A percentile compares a stretch with the other conserved stretches of the same genome.
Conservation (phyloP, 2,329 filamentous ascomycete species). For the Alternaria postmessia region DNA sequence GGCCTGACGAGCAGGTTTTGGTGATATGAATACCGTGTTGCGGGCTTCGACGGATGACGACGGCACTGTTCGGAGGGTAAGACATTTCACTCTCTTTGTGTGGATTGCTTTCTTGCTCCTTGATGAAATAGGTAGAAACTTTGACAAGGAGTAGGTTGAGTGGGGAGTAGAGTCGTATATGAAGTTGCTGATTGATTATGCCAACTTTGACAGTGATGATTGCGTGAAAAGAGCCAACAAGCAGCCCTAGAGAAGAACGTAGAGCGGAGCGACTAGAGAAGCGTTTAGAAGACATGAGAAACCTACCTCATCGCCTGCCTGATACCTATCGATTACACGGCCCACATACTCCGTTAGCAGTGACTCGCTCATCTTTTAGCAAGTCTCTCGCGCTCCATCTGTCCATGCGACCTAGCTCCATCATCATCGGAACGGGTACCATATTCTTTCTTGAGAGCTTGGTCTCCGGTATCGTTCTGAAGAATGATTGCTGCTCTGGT, state of each 20-base stretch:
- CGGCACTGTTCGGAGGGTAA: constrained; percentile 6
- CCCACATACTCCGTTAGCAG: not conserved
- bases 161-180: not conserved
- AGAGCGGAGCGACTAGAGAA: not conserved
- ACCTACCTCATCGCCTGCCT: not conserved
- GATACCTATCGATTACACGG: not conserved
- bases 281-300: not conserved
- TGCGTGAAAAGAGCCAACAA: not conserved
- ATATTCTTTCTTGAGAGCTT: not conserved
- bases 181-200: not conserved
- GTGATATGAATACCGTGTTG: constrained; percentile 5
- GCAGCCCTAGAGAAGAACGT: not conserved
- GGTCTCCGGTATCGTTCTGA: not conserved
- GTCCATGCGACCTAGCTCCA: not conserved
- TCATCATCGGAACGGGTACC: not conserved
- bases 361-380: not conserved
- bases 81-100: not conserved
- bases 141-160: not conserved
- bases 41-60: constrained; percentile 4
- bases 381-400: not conserved
- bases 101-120: not conserved
- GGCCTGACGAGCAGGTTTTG: no score
- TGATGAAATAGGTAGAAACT: not conserved
- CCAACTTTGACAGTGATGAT: not conserved
- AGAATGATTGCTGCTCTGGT: not conserved